Evolutionary conservation across 2,329 filamentous ascomycete species (phyloP), one percentile per base, ranked within the genome.

Genomic region (Pseudopithomyces chartarum): DNA sequence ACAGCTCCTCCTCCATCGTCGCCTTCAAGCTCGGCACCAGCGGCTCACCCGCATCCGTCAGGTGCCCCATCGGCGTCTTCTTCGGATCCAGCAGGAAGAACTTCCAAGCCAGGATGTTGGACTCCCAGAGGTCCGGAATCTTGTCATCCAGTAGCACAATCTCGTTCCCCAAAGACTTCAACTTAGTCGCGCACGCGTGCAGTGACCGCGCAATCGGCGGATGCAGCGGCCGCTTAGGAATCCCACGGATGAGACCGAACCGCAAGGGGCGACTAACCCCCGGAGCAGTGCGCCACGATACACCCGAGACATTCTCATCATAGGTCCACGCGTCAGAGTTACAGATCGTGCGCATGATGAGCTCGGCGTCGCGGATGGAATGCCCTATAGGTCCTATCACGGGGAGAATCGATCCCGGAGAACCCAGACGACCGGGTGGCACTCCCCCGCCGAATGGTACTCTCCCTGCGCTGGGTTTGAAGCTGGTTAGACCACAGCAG

Each of bases 401-500:
- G 0, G 79, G 74, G 0, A 68, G 23, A 0, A 83, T 74, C 2
- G 64, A 51, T 0, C 59, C 58, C 0, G 74, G 75, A 32, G 55
- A 62, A 0, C 74, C 75, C 3, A 71, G 13, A 3, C 74, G 57
- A 0, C 74, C 75, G 1, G 70, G 68, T 1, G 69, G 59, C 1
- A 63, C 63, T 11, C 63, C 63, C 0, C 71, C 68, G 1, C 58
- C 66, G 23, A 73, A 85, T 0, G 83, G 83, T 0, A 85, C 76
- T 0, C 84, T 70, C 0, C 81, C 79, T 53, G 81, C 77, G 0
- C 82, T 85, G 0, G 83, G 82, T 59, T 85, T 85, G 22, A 84
- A 68, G 0, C 81, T 81, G 3, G 79, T 77, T 38, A 72, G 54
- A 2, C 73, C 73, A 48, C 76, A 75, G 76, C 93, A 93, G 66